Conservation (phyloP, 2,329 filamentous ascomycete species). For the Hymenotorrendiella dingleyae region DNA sequence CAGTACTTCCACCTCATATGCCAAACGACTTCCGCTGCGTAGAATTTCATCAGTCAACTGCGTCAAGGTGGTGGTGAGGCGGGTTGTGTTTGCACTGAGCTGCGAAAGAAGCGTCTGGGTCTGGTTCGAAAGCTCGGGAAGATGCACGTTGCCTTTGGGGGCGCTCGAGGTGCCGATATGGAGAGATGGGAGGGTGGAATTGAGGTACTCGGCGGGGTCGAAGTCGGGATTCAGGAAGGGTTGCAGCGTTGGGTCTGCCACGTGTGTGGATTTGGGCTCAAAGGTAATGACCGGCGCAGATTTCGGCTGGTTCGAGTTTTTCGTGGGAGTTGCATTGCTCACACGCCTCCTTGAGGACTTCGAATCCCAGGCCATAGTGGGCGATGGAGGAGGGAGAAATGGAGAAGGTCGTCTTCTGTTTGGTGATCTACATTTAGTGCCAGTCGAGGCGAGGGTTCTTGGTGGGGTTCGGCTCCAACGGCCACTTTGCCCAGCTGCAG, state of each 20-base stretch:
- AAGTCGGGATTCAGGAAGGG: slow-evolving; percentile 74
- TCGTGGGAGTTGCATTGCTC: slow-evolving; percentile 20
- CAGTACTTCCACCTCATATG: slow-evolving; percentile 90
- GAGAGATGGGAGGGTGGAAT: slow-evolving; percentile 67
- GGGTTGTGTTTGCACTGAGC: slow-evolving; percentile 80
- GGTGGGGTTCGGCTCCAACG: too few relatives aligned
- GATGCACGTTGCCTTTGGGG: slow-evolving; percentile 40
- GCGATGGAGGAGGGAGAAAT: not conserved
- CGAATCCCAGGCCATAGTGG: slow-evolving; percentile 28
- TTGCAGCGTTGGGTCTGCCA: slow-evolving; percentile 65
- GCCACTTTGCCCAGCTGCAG: too few relatives aligned
- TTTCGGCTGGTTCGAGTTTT: slow-evolving; percentile 9
- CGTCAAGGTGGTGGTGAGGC: slow-evolving; percentile 74
- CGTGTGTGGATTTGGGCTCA: slow-evolving; percentile 46
- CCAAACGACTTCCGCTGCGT: slow-evolving; percentile 77
- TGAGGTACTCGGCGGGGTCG: slow-evolving; percentile 80
- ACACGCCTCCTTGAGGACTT: slow-evolving; percentile 22
- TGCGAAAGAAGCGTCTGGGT: slow-evolving; percentile 81
- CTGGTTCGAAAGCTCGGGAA: slow-evolving; percentile 73
- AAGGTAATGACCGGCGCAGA: slow-evolving; percentile 9
- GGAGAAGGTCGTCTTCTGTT: too few relatives aligned
- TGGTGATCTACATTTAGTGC: too few relatives aligned
- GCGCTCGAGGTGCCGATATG: slow-evolving; percentile 33
- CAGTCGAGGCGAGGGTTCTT: too few relatives aligned
- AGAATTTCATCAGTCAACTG: slow-evolving; percentile 93